A percentile compares a stretch with the other conserved stretches of the same genome.
These are phyloP conservation scores for Saturnispora dispora DNA, from an alignment of 805 yeast genomes.

Conservation along the genomic window DNA sequence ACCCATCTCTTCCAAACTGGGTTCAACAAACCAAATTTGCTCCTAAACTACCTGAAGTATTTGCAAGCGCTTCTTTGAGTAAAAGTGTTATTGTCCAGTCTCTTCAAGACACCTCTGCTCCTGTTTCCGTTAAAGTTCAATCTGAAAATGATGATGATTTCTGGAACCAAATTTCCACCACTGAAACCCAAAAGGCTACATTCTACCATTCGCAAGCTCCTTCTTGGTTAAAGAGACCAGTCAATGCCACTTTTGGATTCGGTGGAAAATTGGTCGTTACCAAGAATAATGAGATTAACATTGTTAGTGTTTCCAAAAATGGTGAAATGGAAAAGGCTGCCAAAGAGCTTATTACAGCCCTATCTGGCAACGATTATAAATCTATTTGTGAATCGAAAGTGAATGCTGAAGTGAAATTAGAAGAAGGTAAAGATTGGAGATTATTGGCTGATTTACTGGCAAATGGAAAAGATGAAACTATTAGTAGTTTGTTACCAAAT, in stretches of 20 bases:
- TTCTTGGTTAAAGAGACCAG: slow-evolving; percentile 70
- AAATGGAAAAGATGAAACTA: slow-evolving; percentile 42
- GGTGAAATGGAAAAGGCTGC: slow-evolving; percentile 29
- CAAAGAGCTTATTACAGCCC: slow-evolving; percentile 43
- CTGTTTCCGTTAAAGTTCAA: slow-evolving; percentile 34
- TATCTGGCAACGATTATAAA: slow-evolving; percentile 45
- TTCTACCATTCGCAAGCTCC: slow-evolving; percentile 77
- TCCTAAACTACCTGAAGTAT: slow-evolving; percentile 77
- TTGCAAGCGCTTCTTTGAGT: slow-evolving; percentile 84
- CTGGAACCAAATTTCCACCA: slow-evolving; percentile 69
- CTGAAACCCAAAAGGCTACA: slow-evolving; percentile 65
- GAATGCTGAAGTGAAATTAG: slow-evolving; percentile 30
- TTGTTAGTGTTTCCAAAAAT: slow-evolving; percentile 31
- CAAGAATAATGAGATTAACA: slow-evolving; percentile 23
- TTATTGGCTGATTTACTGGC: slow-evolving; percentile 43
- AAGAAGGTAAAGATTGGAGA: slow-evolving; percentile 46
- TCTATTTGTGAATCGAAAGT: slow-evolving; percentile 49
- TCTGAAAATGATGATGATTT: slow-evolving; percentile 60
- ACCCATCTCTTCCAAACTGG: slow-evolving; percentile 92
- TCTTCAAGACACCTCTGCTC: slow-evolving; percentile 74
- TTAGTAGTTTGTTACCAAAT: slow-evolving; percentile 29
- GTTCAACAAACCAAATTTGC: slow-evolving; percentile 83
- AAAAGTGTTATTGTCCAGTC: slow-evolving; percentile 76
- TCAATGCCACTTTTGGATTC: slow-evolving; percentile 77
- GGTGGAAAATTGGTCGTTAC: slow-evolving; percentile 76